phyloP scores from a whole-genome alignment of 306 rosid species.

The Citrullus amarus region DNA sequence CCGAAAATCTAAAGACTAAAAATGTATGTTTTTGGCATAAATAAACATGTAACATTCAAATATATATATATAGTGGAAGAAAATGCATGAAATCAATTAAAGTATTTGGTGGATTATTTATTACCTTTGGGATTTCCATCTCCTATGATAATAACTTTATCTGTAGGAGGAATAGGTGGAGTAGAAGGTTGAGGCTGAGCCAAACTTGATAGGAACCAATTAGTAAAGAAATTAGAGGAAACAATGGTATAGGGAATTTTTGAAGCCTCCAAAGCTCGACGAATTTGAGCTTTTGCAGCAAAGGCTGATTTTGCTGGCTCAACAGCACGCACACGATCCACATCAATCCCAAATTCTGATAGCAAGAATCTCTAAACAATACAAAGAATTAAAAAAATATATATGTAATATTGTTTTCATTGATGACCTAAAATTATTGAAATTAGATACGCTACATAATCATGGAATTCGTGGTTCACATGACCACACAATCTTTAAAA shows the following conservation, averaged over 20 bases:
- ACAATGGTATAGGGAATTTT: background rate
- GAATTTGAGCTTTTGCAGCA: background rate
- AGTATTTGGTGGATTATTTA: background rate
- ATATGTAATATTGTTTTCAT: too few relatives aligned
- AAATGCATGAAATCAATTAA: background rate
- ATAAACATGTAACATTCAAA: too few relatives aligned
- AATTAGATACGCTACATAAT: too few relatives aligned
- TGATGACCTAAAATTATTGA: too few relatives aligned
- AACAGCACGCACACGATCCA: background rate
- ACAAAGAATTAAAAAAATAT: background rate
- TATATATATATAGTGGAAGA: background rate
- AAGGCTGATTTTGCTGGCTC: background rate
- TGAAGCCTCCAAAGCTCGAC: background rate
- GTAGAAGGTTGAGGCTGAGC: background rate
- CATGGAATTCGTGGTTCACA: too few relatives aligned
- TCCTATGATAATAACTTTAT: background rate
- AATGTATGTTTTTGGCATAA: too few relatives aligned
- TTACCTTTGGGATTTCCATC: conserved; percentile 1
- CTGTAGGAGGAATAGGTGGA: background rate
- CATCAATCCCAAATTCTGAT: background rate
- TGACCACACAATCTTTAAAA: too few relatives aligned
- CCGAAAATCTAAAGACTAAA: too few relatives aligned
- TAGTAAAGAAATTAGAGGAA: background rate
- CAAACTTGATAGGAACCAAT: background rate
- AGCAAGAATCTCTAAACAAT: background rate